phyloP scores from a whole-genome alignment of 345 rosid species.

The Alliaria petiolata region DNA sequence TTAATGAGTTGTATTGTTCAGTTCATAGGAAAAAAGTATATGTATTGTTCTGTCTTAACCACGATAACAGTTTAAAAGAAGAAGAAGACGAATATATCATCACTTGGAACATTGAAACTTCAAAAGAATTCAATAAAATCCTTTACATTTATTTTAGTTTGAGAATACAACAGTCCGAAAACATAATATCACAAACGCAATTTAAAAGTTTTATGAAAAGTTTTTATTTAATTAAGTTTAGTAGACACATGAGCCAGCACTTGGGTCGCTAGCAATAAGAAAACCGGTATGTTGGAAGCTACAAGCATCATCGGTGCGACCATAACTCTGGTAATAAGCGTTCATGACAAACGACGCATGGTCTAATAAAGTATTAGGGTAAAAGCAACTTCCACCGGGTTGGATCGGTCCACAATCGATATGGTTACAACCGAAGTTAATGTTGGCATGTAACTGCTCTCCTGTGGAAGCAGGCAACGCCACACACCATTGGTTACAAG shows the following conservation, averaged over 20 bases:
- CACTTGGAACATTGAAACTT: background rate
- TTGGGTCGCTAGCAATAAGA: background rate
- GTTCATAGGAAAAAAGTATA: too few species aligned
- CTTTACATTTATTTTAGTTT: background rate
- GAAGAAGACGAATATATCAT: too few species aligned
- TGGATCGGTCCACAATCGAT: constrained; percentile 49
- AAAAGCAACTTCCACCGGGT: constrained; percentile 65
- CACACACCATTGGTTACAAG: constrained; percentile 57
- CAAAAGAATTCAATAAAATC: background rate
- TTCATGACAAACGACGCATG: constrained; percentile 85
- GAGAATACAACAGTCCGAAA: background rate
- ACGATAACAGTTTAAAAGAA: too few species aligned
- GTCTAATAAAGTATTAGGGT: constrained; percentile 55
- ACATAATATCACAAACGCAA: background rate
- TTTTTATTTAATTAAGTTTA: background rate
- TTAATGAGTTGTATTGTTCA: too few species aligned
- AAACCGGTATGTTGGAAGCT: background rate
- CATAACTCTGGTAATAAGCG: constrained; percentile 52
- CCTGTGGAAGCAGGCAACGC: constrained; percentile 38
- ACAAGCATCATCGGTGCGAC: background rate
- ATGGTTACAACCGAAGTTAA: constrained; percentile 61
- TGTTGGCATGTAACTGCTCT: constrained; percentile 55
- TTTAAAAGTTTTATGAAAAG: background rate
- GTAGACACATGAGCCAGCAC: constrained; percentile 5
- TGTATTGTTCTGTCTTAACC: too few species aligned